Conservation (phyloP, 139 green algal species). For the Coelastrella sp. region DNA sequence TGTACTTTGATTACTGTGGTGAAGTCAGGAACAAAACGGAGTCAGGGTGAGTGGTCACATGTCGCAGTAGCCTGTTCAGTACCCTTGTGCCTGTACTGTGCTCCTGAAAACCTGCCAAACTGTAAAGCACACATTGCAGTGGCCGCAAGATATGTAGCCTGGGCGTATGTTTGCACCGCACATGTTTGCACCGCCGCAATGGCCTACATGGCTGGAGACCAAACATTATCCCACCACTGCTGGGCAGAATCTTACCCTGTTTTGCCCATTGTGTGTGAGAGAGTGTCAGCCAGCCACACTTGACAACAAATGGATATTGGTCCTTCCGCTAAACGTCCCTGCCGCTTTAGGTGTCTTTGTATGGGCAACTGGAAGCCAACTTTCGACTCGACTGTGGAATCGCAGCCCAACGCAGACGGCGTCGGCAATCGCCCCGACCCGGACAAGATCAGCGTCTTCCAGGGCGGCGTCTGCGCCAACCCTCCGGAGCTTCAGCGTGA, state of each 20-base stretch:
- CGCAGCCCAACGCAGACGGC: background rate
- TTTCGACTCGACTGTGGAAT: background rate
- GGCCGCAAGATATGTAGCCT: no score
- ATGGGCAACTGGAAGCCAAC: slow-evolving; percentile 29
- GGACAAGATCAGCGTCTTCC: background rate
- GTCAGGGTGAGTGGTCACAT: background rate
- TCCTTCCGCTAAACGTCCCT: background rate
- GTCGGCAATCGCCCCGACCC: background rate
- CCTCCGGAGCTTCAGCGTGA: background rate
- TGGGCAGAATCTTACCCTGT: background rate
- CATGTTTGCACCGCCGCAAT: no score
- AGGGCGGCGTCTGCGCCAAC: slow-evolving; percentile 1
- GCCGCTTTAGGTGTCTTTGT: background rate
- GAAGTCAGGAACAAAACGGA: slow-evolving; percentile 15
- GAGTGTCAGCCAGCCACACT: background rate
- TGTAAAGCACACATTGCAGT: no score
- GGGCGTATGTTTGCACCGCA: no score
- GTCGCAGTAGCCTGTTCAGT: background rate
- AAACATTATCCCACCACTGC: no score
- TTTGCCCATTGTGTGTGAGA: background rate
- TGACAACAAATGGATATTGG: no score
- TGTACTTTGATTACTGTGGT: slow-evolving; percentile 25
- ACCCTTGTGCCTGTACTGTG: background rate
- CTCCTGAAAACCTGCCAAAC: no score
- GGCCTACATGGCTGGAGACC: no score